Conservation (phyloP, 164 flowering plant species). For the Dillenia suffruticosa region DNA sequence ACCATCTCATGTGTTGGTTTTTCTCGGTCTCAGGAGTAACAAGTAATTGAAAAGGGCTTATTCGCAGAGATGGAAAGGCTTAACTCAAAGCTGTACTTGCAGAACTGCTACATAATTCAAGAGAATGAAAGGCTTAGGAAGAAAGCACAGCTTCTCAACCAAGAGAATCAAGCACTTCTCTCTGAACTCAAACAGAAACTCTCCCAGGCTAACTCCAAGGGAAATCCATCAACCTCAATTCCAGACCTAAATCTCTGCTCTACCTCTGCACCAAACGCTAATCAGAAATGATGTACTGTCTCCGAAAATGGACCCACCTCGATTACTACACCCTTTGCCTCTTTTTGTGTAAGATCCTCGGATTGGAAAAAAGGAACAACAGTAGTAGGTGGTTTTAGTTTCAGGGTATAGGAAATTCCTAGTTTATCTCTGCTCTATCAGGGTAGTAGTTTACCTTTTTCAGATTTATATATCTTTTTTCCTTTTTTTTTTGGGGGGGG, state of each 20-base stretch:
- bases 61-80: constrained; percentile 58
- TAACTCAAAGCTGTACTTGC: constrained; percentile 73
- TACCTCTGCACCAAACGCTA: constrained; percentile 23
- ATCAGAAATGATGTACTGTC: too few relatives aligned
- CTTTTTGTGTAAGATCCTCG: too few relatives aligned
- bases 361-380: too few relatives aligned
- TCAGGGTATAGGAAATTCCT: too few relatives aligned
- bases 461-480: too few relatives aligned
- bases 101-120: constrained; percentile 80
- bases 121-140: constrained; percentile 90
- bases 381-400: too few relatives aligned
- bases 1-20: constrained; percentile 7
- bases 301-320: too few relatives aligned
- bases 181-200: constrained; percentile 65
- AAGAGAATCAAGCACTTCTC: constrained; percentile 73
- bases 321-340: too few relatives aligned
- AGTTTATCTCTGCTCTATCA: too few relatives aligned
- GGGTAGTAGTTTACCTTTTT: too few relatives aligned
- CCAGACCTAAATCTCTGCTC: constrained; percentile 49
- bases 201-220: constrained; percentile 32
- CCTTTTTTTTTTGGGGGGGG: too few relatives aligned
- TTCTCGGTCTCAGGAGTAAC: constrained; percentile 15
- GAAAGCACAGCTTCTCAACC: constrained; percentile 75
- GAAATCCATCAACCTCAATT: constrained; percentile 18
- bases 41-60: background rate